These are phyloP conservation scores for Mrakiaceae sp. DNA, from an alignment of 1,284 basidiomycete genomes.

Conservation along the genomic window DNA sequence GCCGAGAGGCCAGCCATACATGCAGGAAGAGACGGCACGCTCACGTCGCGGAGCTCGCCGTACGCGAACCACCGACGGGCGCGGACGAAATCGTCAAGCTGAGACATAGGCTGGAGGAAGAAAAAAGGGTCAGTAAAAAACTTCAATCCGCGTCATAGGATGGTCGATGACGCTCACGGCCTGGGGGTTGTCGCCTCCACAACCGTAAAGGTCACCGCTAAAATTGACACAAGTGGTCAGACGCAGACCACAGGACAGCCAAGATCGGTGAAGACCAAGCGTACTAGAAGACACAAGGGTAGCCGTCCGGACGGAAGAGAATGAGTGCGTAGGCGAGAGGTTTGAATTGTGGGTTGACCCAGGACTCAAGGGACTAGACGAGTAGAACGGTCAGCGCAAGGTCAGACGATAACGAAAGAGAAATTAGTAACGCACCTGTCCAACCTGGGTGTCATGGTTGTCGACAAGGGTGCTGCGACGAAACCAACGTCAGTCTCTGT, in stretches of 20 bases:
- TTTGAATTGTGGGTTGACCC: slow-evolving; percentile 45
- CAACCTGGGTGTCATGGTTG: slow-evolving; percentile 45
- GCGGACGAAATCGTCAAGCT: slow-evolving; percentile 43
- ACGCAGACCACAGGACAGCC: neutral
- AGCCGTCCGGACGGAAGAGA: slow-evolving; percentile 66
- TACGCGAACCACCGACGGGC: slow-evolving; percentile 30
- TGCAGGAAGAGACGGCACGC: slow-evolving; percentile 16
- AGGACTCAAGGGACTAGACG: slow-evolving; percentile 40
- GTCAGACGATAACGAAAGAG: neutral
- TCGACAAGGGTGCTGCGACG: slow-evolving; percentile 40
- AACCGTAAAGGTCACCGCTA: slow-evolving; percentile 32
- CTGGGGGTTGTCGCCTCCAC: slow-evolving; percentile 41
- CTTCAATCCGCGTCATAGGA: neutral
- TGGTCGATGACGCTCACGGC: slow-evolving; percentile 26
- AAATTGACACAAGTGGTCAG: too few relatives aligned
- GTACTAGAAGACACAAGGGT: slow-evolving; percentile 84
- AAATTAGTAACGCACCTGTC: slow-evolving; percentile 21
- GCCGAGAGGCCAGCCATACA: neutral
- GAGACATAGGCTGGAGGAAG: slow-evolving; percentile 17
- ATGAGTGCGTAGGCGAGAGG: slow-evolving; percentile 65
- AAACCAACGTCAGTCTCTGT: neutral
- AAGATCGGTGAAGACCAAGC: slow-evolving; percentile 50
- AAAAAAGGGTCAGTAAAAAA: neutral
- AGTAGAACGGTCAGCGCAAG: neutral
- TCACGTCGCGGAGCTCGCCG: slow-evolving; percentile 35